Evolutionary conservation across 1,284 basidiomycete genomes (phyloP).

Genomic region (Cutaneotrichosporon sp.): DNA sequence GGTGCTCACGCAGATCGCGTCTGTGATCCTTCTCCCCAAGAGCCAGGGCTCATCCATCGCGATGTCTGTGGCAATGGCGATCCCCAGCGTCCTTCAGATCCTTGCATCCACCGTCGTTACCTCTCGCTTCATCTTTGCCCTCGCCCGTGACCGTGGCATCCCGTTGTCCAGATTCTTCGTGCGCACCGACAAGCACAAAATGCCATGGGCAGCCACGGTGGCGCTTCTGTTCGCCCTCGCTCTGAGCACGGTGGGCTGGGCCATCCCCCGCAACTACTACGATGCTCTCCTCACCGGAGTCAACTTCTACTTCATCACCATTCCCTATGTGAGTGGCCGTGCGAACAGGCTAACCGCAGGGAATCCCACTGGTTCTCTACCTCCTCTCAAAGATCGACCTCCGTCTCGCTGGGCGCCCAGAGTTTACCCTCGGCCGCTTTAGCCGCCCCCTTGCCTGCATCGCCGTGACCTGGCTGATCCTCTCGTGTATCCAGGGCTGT

Average conservation of each 20-base stretch:
- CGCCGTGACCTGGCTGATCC: neutral
- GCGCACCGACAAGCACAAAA: neutral
- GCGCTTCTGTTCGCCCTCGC: neutral
- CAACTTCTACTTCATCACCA: slow-evolving; percentile 1
- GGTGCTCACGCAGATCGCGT: too few relatives aligned
- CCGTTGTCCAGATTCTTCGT: slow-evolving; percentile 29
- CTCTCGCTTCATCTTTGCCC: slow-evolving; percentile 44
- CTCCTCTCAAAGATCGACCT: neutral
- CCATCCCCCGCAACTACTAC: slow-evolving; percentile 3
- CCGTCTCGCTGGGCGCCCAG: neutral
- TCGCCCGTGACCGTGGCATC: slow-evolving; percentile 29
- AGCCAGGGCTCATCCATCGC: too few relatives aligned
- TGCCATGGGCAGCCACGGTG: neutral
- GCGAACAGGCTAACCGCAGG: neutral
- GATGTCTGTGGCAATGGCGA: neutral
- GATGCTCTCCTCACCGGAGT: neutral
- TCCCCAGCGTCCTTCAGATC: slow-evolving; percentile 12
- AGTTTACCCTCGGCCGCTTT: slow-evolving; percentile 6
- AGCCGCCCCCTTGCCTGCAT: slow-evolving; percentile 5
- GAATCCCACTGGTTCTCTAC: slow-evolving; percentile 2
- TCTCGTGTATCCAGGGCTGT: slow-evolving; percentile 6
- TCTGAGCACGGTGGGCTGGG: neutral
- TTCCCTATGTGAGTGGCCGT: neutral
- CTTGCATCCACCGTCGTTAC: slow-evolving; percentile 48
- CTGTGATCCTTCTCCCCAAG: too few relatives aligned